These are phyloP conservation scores for Rhizopus arrhizus DNA, from an alignment of 371 early-diverging fungal species.

Conservation along the genomic window DNA sequence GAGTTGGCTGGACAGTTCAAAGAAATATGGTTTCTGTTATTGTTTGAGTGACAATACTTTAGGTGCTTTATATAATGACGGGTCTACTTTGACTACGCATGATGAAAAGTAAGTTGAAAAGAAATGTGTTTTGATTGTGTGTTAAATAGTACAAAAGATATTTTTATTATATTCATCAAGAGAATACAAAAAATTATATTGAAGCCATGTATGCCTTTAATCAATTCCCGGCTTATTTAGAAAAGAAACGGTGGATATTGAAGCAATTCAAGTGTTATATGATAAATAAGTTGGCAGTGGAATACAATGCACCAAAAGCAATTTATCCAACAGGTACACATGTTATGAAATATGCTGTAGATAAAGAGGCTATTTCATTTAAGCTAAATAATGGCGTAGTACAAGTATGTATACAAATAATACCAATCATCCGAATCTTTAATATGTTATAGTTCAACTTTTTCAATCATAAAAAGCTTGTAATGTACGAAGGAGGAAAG, in stretches of 20 bases:
- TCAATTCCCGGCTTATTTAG: conserved; percentile 3
- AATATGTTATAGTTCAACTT: conserved; percentile 63
- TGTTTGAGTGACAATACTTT: conserved; percentile 73
- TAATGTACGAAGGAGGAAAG: conserved; percentile 49
- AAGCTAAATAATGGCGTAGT: conserved; percentile 69
- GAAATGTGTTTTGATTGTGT: neutral
- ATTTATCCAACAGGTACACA: conserved; percentile 37
- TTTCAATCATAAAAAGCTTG: conserved; percentile 71
- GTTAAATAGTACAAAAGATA: neutral
- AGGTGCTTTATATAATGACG: conserved; percentile 88
- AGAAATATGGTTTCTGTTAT: conserved; percentile 85
- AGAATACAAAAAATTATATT: conserved; percentile 2
- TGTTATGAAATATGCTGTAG: conserved; percentile 67
- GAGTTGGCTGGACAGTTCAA: conserved; percentile 78
- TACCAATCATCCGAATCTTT: neutral
- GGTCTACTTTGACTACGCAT: conserved; percentile 64
- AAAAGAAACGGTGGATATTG: conserved; percentile 13
- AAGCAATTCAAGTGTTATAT: conserved; percentile 8
- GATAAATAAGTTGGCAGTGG: conserved; percentile 13
- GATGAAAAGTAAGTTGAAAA: conserved; percentile 47
- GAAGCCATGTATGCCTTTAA: conserved; percentile 28
- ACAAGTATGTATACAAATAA: conserved; percentile 53
- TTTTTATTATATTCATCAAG: conserved; percentile 13
- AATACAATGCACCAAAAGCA: conserved; percentile 21
- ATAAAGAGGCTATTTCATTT: conserved; percentile 73